phyloP scores from a whole-genome alignment of 768 basidiomycete genomes.

The Macrolepiota albuminosa region DNA sequence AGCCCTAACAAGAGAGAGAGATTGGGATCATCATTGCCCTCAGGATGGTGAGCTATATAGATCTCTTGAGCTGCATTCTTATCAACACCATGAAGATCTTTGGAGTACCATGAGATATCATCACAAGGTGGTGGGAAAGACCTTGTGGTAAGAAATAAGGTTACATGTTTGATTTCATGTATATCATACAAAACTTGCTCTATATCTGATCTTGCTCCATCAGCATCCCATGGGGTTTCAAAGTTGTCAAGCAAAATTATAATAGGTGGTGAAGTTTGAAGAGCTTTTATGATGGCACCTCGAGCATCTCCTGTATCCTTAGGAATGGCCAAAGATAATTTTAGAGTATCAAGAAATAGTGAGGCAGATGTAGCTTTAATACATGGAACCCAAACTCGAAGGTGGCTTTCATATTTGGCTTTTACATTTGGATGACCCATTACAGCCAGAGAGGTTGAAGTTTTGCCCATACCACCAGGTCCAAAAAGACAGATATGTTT shows the following conservation, averaged over 20 bases:
- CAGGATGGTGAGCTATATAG: constrained; percentile 17
- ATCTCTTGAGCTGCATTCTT: constrained; percentile 16
- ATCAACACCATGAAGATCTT: constrained; percentile 15
- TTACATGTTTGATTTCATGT: background rate
- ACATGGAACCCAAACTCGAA: constrained; percentile 26
- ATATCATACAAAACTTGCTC: background rate
- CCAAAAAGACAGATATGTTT: constrained; percentile 21
- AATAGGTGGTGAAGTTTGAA: background rate
- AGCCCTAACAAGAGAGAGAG: constrained; percentile 18
- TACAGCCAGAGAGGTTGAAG: constrained; percentile 29
- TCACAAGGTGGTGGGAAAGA: constrained; percentile 17
- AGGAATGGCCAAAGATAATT: background rate
- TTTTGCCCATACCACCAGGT: constrained; percentile 31
- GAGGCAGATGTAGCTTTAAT: background rate
- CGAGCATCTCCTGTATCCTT: background rate
- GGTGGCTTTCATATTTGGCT: constrained; percentile 15
- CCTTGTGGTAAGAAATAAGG: background rate
- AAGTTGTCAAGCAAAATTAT: constrained; percentile 33
- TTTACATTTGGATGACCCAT: constrained; percentile 19
- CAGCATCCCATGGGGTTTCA: constrained; percentile 32
- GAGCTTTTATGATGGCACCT: background rate
- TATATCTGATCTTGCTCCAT: constrained; percentile 19
- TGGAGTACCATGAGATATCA: constrained; percentile 19
- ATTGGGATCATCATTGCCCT: constrained; percentile 16
- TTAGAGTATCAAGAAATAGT: background rate